Conservation (phyloP, 1,284 basidiomycete species). For the Mycocalia duriaeana region DNA sequence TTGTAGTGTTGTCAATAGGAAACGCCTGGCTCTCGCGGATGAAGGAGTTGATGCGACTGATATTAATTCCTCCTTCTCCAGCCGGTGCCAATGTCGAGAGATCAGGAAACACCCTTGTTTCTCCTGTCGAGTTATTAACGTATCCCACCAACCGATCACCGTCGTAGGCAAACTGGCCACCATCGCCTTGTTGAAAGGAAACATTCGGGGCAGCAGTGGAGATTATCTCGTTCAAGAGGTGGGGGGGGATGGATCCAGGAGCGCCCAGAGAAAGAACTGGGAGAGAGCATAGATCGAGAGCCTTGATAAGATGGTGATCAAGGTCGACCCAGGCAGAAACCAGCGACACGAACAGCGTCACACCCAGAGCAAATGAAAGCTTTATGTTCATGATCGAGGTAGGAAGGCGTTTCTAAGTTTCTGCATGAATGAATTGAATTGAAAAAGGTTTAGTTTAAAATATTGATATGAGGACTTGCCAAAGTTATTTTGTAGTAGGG, state of each 20-base stretch:
- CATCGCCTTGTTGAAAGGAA: conserved; percentile 1
- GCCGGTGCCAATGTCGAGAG: not conserved
- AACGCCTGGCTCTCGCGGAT: not conserved
- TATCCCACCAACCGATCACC: conserved; percentile 7
- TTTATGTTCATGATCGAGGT: too few relatives aligned
- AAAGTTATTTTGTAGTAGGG: too few relatives aligned
- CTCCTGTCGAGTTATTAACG: conserved; percentile 6
- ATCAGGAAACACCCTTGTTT: conserved; percentile 7
- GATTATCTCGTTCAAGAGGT: not conserved
- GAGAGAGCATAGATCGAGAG: not conserved
- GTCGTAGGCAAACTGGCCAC: conserved; percentile 2
- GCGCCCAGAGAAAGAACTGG: conserved; percentile 4
- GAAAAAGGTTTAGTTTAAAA: too few relatives aligned
- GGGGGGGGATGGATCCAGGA: conserved; percentile 1
- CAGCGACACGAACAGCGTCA: not conserved
- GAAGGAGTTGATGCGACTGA: not conserved
- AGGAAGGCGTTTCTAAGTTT: too few relatives aligned
- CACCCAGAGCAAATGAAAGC: too few relatives aligned
- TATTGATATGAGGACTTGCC: too few relatives aligned
- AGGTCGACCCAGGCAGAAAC: conserved; percentile 7
- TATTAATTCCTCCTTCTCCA: not conserved
- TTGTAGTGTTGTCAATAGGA: not conserved
- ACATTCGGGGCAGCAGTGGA: not conserved
- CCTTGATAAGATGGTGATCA: conserved; percentile 3
- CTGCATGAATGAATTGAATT: too few relatives aligned